A percentile compares a stretch with the other conserved stretches of the same genome.
Conservation (phyloP, 1,139 yeast species). For the Pichia sp. region DNA sequence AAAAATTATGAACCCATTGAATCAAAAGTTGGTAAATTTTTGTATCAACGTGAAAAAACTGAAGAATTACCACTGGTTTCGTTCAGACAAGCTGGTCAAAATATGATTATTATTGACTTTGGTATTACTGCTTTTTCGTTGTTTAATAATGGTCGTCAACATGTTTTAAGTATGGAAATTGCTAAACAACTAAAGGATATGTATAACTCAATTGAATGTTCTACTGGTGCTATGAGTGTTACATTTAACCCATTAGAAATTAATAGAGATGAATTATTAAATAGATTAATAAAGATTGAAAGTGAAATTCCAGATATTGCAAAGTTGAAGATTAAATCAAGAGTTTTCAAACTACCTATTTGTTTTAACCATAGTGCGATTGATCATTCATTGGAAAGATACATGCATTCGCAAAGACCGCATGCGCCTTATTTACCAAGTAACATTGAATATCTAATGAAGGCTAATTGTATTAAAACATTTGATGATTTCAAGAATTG, state of each 20-base stretch:
- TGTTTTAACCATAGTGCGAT: conserved; percentile 33
- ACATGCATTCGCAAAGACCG: conserved; percentile 34
- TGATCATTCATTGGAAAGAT: conserved; percentile 31
- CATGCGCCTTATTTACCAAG: conserved; percentile 35
- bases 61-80: conserved; percentile 23
- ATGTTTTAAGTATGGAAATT: conserved; percentile 19
- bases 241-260: conserved; percentile 27
- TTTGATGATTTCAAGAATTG: conserved; percentile 30
- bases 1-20: conserved; percentile 20
- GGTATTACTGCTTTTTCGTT: conserved; percentile 29
- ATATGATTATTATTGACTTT: conserved; percentile 32
- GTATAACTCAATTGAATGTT: conserved; percentile 27
- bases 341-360: conserved; percentile 30
- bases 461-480: conserved; percentile 29
- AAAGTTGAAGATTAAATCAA: conserved; percentile 31
- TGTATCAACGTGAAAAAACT: conserved; percentile 19
- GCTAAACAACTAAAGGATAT: conserved; percentile 14
- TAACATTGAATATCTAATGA: conserved; percentile 32
- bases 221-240: conserved; percentile 31
- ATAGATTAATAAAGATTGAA: conserved; percentile 26
- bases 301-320: conserved; percentile 29
- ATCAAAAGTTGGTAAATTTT: conserved; percentile 20
- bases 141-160: conserved; percentile 33
- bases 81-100: conserved; percentile 33
- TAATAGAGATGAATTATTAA: conserved; percentile 24